Evolutionary conservation across 2,329 filamentous ascomycete species (phyloP), one percentile per base, ranked within the genome.

Genomic region (Curvularia spicifera): DNA sequence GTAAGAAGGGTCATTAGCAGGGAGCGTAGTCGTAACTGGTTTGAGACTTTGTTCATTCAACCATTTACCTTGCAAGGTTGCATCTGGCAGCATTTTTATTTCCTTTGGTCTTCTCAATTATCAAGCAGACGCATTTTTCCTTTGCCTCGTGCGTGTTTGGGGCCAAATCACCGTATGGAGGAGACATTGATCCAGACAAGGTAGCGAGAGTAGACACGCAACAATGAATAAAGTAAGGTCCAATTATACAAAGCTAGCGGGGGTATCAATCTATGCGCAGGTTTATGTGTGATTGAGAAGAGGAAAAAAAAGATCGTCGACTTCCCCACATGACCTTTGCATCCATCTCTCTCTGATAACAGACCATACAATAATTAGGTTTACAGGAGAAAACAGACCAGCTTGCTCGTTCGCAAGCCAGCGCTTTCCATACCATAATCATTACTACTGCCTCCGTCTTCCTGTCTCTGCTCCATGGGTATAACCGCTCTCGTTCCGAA

Each of bases 241-340:
- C 42, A 53, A 46, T 37, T 42, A 39, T 29, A 35, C 26, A 53
- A 53, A 53, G 29, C 40, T 53, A 31, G 42, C 40, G 51, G 50
- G 50, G 51, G 51, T 53, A 53, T 56, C 47, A 44, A 51, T 51
- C 47, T 51, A 51, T 39, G 53, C 48, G 22, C 48, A 40, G 45
- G 39, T 40, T 28, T 8, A 8, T 31, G 44, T 26, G 46, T 33
- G 9, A 56, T 57, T 56, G 52, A 66, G 63, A 58, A 57, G 57
- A 28, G 9, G 12, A 64, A 28, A 22, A 7, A 52, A 52, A 29
- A 56, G 12, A 50, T 15, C 29, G n/a, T 33, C 28, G 28, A 47
- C 44, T 59, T 50, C 56, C 59, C 59, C 56, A 47, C 47, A 37
- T 12, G 9, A 51, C 49, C 39, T 50, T 61, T 50, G 63, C 31